Percentiles rank a stretch among this genome's conserved stretches.
Evolutionary conservation across 331 rosid species (phyloP).

Genomic region (Acacia pycnantha): DNA sequence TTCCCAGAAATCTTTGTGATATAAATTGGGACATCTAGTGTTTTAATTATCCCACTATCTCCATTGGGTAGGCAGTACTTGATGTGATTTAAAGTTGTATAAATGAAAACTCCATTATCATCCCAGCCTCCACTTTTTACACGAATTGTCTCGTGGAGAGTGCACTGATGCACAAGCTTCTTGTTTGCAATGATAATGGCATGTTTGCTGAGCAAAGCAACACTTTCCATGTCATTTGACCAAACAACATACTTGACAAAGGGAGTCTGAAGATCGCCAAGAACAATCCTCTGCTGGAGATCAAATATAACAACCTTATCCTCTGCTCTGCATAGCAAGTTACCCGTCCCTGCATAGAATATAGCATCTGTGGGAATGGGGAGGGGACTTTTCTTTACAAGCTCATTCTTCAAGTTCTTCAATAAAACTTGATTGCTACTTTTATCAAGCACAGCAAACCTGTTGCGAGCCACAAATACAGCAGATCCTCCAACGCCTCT

Average conservation of each 20-base stretch:
- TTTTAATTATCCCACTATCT: conserved; percentile 91
- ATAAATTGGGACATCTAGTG: conserved; percentile 93
- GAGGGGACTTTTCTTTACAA: conserved; percentile 70
- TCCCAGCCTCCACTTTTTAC: conserved; percentile 99
- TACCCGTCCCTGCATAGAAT: conserved; percentile 96
- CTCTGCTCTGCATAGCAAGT: conserved; percentile 85
- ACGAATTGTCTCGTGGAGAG: conserved; percentile 97
- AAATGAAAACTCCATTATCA: conserved; percentile 94
- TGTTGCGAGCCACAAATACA: conserved; percentile 86
- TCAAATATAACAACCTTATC: conserved; percentile 91
- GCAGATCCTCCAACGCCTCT: conserved; percentile 91
- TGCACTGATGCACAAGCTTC: conserved; percentile 93
- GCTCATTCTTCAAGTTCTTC: conserved; percentile 80
- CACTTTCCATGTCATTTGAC: conserved; percentile 88
- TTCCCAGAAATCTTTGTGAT: conserved; percentile 86
- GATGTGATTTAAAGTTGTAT: conserved; percentile 88
- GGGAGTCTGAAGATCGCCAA: conserved; percentile 91
- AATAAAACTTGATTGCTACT: conserved; percentile 72
- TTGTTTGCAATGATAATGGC: conserved; percentile 89
- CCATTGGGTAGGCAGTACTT: conserved; percentile 97
- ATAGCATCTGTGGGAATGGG: conserved; percentile 83
- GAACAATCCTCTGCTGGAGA: conserved; percentile 85
- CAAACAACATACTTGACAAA: conserved; percentile 87
- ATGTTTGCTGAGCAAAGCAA: conserved; percentile 97
- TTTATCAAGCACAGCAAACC: conserved; percentile 95